A percentile compares a stretch with the other conserved stretches of the same genome.
Evolutionary conservation across 139 green algal species (phyloP).

Genomic region (Yamagishiella unicocca): DNA sequence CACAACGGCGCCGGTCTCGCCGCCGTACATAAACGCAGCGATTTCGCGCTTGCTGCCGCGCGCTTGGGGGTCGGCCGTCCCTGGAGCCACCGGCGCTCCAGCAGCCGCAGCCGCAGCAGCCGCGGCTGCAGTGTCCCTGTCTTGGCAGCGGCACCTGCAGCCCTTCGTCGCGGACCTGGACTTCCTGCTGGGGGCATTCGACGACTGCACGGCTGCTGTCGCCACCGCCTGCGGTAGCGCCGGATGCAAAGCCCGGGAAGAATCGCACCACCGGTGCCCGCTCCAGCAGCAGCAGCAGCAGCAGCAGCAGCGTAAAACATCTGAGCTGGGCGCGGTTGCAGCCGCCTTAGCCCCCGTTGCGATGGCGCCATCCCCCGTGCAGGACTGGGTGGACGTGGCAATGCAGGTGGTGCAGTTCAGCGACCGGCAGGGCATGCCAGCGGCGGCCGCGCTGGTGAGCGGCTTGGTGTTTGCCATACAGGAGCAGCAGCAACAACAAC

Average conservation of each 20-base stretch:
- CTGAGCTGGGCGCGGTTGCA: no score
- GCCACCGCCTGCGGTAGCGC: not conserved
- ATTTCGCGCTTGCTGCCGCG: not conserved
- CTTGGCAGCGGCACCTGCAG: slow-evolving; percentile 14
- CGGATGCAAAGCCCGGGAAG: no score
- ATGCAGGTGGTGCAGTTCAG: slow-evolving; percentile 4
- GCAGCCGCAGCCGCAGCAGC: not conserved
- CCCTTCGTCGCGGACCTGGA: slow-evolving; percentile 15
- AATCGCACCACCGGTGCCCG: not conserved
- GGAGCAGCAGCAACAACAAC: not conserved
- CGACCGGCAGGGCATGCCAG: not conserved
- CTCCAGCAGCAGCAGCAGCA: not conserved
- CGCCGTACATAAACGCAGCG: not conserved
- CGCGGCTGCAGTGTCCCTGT: not conserved
- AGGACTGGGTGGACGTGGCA: slow-evolving; percentile 4
- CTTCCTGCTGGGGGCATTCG: not conserved
- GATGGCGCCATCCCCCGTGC: not conserved
- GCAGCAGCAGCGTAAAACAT: no score
- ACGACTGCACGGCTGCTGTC: not conserved
- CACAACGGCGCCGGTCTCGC: not conserved
- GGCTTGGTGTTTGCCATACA: not conserved
- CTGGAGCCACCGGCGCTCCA: no score
- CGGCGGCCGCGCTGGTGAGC: not conserved
- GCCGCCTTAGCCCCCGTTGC: no score
- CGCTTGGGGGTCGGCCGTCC: not conserved